phyloP scores from a whole-genome alignment of 2,329 filamentous ascomycete genomes.

The Exophiala alcalophila region DNA sequence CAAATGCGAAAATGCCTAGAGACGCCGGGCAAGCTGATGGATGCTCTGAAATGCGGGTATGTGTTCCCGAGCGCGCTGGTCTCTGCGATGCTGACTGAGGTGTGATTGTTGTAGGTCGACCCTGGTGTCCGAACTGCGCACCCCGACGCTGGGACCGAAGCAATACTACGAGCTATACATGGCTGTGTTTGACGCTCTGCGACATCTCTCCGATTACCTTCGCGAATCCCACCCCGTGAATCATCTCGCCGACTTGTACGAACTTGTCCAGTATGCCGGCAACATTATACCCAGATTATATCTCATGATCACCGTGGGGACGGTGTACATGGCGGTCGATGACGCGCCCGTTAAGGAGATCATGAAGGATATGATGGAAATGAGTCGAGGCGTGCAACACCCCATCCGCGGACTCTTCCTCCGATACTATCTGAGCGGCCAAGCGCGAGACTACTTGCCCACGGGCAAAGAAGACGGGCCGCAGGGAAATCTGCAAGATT shows the following conservation, averaged over 20 bases:
- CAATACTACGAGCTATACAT: conserved; percentile 99
- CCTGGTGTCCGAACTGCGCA: conserved; percentile 95
- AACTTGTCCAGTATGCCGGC: conserved; percentile 95
- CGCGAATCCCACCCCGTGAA: conserved; percentile 97
- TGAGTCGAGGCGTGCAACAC: conserved; percentile 97
- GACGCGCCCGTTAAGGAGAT: conserved; percentile 99
- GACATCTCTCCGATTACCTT: conserved; percentile 92
- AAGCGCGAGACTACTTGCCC: conserved; percentile 86
- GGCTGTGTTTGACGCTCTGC: conserved; percentile 95
- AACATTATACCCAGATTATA: conserved; percentile 96
- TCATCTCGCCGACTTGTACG: conserved; percentile 95
- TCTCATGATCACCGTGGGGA: conserved; percentile 98
- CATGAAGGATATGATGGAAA: conserved; percentile 99
- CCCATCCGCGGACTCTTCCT: conserved; percentile 92
- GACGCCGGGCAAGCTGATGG: conserved; percentile 97
- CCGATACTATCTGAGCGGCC: conserved; percentile 92
- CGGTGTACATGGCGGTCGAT: conserved; percentile 97
- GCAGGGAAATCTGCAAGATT: conserved; percentile 93
- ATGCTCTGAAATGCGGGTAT: conserved; percentile 98
- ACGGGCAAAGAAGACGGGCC: conserved; percentile 80
- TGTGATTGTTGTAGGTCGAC: conserved; percentile 67
- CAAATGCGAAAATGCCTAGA: conserved; percentile 98
- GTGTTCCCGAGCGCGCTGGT: conserved; percentile 37
- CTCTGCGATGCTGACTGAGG: conserved; percentile 30
- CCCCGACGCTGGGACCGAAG: conserved; percentile 94